Evolutionary conservation across 257 asterid genomes (phyloP).

Genomic region (Datura wrightii): DNA sequence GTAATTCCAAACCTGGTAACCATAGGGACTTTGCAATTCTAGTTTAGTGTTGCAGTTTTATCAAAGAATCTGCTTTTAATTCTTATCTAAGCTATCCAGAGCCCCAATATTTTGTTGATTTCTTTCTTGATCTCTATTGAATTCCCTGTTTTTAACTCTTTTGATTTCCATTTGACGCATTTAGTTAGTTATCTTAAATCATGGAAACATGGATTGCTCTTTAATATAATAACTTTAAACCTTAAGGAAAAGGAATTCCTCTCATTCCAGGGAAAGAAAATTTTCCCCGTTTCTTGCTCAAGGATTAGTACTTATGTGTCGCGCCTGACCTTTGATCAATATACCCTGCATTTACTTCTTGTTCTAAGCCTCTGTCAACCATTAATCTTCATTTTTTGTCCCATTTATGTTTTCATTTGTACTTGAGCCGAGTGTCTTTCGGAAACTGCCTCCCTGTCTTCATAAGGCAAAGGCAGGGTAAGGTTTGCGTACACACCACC

Average conservation of each 20-base stretch:
- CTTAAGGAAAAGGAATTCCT: not conserved
- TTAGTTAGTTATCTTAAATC: not conserved
- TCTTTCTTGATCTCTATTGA: not conserved
- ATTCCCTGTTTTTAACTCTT: not conserved
- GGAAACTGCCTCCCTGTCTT: too few relatives aligned
- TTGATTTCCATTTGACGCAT: not conserved
- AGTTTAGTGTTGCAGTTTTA: too few relatives aligned
- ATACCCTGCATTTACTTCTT: not conserved
- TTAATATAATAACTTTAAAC: not conserved
- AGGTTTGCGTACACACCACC: too few relatives aligned
- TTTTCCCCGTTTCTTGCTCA: slow-evolving; percentile 28
- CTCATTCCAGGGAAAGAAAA: not conserved
- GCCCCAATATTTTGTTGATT: not conserved
- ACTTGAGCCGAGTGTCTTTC: too few relatives aligned
- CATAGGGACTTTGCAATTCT: too few relatives aligned
- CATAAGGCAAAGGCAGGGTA: too few relatives aligned
- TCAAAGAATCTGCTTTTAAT: too few relatives aligned
- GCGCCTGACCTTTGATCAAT: slow-evolving; percentile 40
- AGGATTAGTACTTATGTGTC: slow-evolving; percentile 19
- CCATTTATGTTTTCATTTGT: too few relatives aligned
- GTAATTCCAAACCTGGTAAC: too few relatives aligned
- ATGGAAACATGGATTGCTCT: not conserved
- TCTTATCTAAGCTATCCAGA: too few relatives aligned
- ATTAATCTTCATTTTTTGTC: too few relatives aligned
- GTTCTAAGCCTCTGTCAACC: too few relatives aligned